A percentile compares a stretch with the other conserved stretches of the same genome.
phyloP scores from a whole-genome alignment of 176 grass and related monocot species.

The Carex parvula region DNA sequence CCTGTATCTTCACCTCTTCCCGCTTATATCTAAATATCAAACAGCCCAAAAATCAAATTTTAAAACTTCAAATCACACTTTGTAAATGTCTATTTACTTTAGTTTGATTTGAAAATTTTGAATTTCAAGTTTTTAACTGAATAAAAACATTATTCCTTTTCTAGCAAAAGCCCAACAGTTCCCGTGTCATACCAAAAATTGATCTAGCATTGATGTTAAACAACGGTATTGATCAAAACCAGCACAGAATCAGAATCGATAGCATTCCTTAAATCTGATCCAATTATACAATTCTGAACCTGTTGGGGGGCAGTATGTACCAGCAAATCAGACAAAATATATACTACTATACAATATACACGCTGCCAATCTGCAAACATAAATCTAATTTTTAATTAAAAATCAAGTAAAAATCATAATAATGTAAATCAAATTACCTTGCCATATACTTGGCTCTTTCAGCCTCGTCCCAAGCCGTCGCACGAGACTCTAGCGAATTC shows the following conservation, averaged over 20 bases:
- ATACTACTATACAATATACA: background rate
- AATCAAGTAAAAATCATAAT: background rate
- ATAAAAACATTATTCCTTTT: background rate
- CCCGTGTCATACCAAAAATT: background rate
- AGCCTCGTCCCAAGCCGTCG: constrained; percentile 75
- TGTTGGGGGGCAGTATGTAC: background rate
- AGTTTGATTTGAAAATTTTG: too few relatives aligned
- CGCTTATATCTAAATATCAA: constrained; percentile 60
- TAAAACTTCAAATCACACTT: background rate
- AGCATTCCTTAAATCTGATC: background rate
- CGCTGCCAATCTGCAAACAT: background rate
- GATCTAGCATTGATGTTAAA: background rate
- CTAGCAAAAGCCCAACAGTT: background rate
- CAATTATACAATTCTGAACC: background rate
- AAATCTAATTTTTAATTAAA: background rate
- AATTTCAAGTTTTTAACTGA: too few relatives aligned
- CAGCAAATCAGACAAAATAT: background rate
- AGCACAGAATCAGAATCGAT: background rate
- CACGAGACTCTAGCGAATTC: constrained; percentile 57
- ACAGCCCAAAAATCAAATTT: background rate
- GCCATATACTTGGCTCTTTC: constrained; percentile 81
- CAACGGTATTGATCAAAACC: background rate
- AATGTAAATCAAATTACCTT: constrained; percentile 39
- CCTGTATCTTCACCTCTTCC: constrained; percentile 87
- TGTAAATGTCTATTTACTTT: too few relatives aligned